A percentile compares a stretch with the other conserved stretches of the same genome.
These are phyloP conservation scores for Trichosporon sp. DNA, from an alignment of 1,284 basidiomycete genomes.

Conservation along the genomic window DNA sequence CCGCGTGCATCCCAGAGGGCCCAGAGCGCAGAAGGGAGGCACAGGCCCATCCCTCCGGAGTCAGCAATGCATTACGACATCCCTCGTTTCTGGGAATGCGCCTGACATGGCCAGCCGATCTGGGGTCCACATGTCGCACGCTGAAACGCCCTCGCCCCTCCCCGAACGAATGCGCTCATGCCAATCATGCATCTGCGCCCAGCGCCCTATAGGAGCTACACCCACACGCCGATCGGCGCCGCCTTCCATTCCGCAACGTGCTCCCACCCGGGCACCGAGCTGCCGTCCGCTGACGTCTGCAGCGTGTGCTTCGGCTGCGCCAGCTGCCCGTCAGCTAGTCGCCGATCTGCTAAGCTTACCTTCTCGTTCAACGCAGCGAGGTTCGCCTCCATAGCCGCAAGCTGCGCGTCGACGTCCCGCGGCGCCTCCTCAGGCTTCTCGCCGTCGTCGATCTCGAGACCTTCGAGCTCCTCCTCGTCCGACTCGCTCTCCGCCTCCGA, in stretches of 20 bases:
- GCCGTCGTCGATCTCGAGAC: slow-evolving; percentile 16
- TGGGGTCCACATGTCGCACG: background rate
- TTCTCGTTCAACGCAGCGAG: slow-evolving; percentile 10
- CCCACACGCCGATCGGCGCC: slow-evolving; percentile 21
- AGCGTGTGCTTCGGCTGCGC: background rate
- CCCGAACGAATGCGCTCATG: background rate
- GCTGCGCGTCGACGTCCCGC: slow-evolving; percentile 11
- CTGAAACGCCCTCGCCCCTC: background rate
- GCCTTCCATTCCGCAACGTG: slow-evolving; percentile 12
- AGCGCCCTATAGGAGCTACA: background rate
- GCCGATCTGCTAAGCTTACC: slow-evolving; percentile 3
- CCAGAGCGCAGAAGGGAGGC: too few relatives aligned
- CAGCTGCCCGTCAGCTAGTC: background rate
- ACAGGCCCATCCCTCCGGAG: background rate
- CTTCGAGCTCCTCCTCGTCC: slow-evolving; percentile 14
- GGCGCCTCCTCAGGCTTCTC: background rate
- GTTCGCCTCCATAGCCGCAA: slow-evolving; percentile 18
- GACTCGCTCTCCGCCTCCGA: background rate
- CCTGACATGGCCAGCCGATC: background rate
- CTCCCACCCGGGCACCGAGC: slow-evolving; percentile 11
- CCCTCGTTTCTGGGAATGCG: background rate
- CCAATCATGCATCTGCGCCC: background rate
- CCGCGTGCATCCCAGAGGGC: background rate
- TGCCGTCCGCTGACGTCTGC: background rate
- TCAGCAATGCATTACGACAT: background rate